A percentile compares a stretch with the other conserved stretches of the same genome.
Evolutionary conservation across 495 filamentous ascomycete species (phyloP).

Genomic region (Aspergillus ostianus): DNA sequence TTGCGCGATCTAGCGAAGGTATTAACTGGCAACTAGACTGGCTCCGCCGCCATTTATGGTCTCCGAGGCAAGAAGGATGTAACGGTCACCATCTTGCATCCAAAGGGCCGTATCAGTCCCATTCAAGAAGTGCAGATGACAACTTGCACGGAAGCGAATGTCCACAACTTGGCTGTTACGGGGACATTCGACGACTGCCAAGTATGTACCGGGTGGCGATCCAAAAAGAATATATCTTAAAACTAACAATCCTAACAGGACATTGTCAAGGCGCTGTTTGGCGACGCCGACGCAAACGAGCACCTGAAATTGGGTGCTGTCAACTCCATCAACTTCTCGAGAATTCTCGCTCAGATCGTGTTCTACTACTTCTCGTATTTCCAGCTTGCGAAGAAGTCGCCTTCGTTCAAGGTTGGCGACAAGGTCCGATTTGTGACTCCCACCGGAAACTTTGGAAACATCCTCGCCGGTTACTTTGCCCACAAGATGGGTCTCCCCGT

Average conservation of each 20-base stretch:
- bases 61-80: conserved; percentile 96
- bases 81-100: conserved; percentile 84
- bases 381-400: conserved; percentile 56
- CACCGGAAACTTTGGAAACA: conserved; percentile 95
- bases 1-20: not conserved
- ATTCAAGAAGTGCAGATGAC: conserved; percentile 97
- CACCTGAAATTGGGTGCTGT: conserved; percentile 77
- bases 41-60: conserved; percentile 95
- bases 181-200: conserved; percentile 97
- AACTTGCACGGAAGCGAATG: conserved; percentile 77
- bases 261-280: conserved; percentile 90
- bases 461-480: conserved; percentile 90
- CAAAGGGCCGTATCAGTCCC: conserved; percentile 76
- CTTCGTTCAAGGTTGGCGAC: conserved; percentile 47
- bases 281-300: conserved; percentile 69
- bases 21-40: conserved; percentile 48
- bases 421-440: conserved; percentile 81
- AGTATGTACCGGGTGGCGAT: not conserved
- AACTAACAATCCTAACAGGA: conserved; percentile 43
- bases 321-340: conserved; percentile 87
- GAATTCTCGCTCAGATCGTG: conserved; percentile 90
- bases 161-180: conserved; percentile 81
- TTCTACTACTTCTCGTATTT: conserved; percentile 95
- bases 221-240: not conserved
- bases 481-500: conserved; percentile 84